phyloP scores from a whole-genome alignment of 192 early-diverging fungal genomes.

The Coemansia sp. region DNA sequence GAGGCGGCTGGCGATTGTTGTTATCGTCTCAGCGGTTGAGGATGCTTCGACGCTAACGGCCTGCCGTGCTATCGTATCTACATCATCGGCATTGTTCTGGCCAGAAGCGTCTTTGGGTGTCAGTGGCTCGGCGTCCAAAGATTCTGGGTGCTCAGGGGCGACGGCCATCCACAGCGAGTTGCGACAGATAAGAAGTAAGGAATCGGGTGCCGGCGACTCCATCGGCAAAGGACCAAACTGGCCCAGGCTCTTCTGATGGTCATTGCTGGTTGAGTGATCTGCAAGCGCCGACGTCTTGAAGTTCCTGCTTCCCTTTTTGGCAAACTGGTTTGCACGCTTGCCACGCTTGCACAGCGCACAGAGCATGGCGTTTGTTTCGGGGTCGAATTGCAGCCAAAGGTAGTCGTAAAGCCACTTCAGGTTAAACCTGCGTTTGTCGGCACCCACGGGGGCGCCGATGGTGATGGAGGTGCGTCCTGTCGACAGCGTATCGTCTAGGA shows the following conservation, averaged over 20 bases:
- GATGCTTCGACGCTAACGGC: constrained; percentile 16
- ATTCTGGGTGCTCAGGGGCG: not conserved
- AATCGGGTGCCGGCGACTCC: not conserved
- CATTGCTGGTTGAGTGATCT: constrained; percentile 51
- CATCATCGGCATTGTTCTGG: constrained; percentile 4
- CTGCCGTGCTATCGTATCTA: constrained; percentile 15
- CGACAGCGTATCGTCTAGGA: constrained; percentile 18
- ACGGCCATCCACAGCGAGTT: constrained; percentile 29
- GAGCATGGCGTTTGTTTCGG: constrained; percentile 37
- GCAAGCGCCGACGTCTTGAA: constrained; percentile 54
- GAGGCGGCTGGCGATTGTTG: constrained; percentile 27
- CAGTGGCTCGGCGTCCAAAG: not conserved
- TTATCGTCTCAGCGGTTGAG: constrained; percentile 31
- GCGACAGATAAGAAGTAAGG: constrained; percentile 13
- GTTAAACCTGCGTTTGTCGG: constrained; percentile 53
- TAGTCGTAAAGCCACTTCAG: constrained; percentile 56
- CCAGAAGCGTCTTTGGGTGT: not conserved
- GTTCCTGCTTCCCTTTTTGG: constrained; percentile 48
- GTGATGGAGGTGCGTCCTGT: constrained; percentile 46
- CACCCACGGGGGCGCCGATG: constrained; percentile 42
- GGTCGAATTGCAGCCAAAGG: constrained; percentile 49
- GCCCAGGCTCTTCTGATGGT: constrained; percentile 41
- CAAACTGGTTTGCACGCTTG: constrained; percentile 50
- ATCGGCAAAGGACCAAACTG: constrained; percentile 13
- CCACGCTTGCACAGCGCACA: constrained; percentile 47